Percentiles rank a stretch among this genome's conserved stretches.
These are phyloP conservation scores for Xylaria acuta DNA, from an alignment of 495 filamentous ascomycete genomes.

Conservation along the genomic window DNA sequence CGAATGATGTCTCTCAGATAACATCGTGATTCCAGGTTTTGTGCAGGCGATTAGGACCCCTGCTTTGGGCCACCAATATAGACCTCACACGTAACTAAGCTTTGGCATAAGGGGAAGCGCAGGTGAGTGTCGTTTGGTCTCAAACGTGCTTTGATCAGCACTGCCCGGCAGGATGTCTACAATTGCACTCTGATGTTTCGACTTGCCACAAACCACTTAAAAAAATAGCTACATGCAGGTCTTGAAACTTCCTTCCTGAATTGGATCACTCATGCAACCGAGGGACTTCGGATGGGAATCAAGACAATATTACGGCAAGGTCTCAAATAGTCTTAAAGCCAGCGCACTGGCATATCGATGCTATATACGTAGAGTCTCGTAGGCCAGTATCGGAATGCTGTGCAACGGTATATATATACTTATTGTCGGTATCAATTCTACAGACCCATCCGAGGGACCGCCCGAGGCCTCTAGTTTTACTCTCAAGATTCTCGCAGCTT, in stretches of 20 bases:
- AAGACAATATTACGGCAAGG: constrained; percentile 24
- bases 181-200: constrained; percentile 2
- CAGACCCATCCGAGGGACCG: constrained; percentile 12
- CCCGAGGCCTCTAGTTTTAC: constrained; percentile 6
- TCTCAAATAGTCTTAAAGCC: constrained; percentile 7
- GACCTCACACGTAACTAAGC: constrained; percentile 13
- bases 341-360: constrained; percentile 7
- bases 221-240: constrained; percentile 24
- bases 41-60: constrained; percentile 5
- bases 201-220: constrained; percentile 17
- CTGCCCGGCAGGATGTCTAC: constrained; percentile 20
- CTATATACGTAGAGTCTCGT: constrained; percentile 9
- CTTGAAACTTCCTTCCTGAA: constrained; percentile 27
- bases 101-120: constrained; percentile 17
- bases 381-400: constrained; percentile 5
- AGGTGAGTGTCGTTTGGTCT: constrained; percentile 1
- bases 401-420: constrained; percentile 8
- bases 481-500: background rate
- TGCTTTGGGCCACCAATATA: constrained; percentile 1
- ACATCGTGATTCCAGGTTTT: background rate
- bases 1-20: constrained; percentile 24
- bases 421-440: background rate
- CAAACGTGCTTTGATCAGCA: constrained; percentile 10
- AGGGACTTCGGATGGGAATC: constrained; percentile 23
- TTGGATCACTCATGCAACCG: constrained; percentile 21